Percentiles rank a stretch among this genome's conserved stretches.
phyloP scores from a whole-genome alignment of 192 early-diverging fungal species.

The Mortierella alpina region DNA sequence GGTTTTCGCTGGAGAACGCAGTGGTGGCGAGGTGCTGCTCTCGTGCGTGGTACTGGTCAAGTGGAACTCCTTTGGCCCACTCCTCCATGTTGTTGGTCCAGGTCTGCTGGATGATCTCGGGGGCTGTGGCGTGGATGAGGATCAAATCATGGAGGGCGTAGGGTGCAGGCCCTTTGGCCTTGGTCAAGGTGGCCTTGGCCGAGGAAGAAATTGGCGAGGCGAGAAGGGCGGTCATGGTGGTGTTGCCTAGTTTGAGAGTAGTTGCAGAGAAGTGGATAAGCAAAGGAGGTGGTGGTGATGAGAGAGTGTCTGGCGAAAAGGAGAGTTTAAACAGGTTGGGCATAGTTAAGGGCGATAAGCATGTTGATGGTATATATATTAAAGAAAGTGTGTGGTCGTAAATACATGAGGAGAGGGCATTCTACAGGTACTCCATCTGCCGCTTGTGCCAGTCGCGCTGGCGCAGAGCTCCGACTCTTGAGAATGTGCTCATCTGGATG shows the following conservation, averaged over 20 bases:
- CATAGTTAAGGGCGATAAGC: background rate
- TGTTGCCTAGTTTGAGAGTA: no score
- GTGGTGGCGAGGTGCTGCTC: conserved; percentile 28
- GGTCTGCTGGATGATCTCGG: conserved; percentile 26
- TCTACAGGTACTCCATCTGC: conserved; percentile 40
- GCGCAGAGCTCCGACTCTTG: conserved; percentile 44
- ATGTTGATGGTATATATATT: no score
- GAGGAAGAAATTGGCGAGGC: no score
- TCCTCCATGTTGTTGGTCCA: conserved; percentile 51
- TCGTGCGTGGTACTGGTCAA: conserved; percentile 21
- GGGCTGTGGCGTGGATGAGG: conserved; percentile 10
- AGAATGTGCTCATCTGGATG: conserved; percentile 54
- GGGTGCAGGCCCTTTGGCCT: conserved; percentile 23
- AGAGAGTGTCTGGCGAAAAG: no score
- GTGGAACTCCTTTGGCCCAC: conserved; percentile 46
- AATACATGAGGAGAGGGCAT: background rate
- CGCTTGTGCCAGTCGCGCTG: conserved; percentile 49
- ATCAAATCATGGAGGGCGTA: conserved; percentile 27
- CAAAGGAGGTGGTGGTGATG: no score
- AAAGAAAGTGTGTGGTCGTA: background rate
- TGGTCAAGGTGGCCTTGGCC: background rate
- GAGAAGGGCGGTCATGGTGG: no score
- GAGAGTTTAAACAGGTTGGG: background rate
- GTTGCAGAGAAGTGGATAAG: no score
- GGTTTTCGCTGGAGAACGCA: conserved; percentile 19